These are phyloP conservation scores for Phytophthora capsici DNA, from an alignment of 352 stramenopile species.

Conservation along the genomic window DNA sequence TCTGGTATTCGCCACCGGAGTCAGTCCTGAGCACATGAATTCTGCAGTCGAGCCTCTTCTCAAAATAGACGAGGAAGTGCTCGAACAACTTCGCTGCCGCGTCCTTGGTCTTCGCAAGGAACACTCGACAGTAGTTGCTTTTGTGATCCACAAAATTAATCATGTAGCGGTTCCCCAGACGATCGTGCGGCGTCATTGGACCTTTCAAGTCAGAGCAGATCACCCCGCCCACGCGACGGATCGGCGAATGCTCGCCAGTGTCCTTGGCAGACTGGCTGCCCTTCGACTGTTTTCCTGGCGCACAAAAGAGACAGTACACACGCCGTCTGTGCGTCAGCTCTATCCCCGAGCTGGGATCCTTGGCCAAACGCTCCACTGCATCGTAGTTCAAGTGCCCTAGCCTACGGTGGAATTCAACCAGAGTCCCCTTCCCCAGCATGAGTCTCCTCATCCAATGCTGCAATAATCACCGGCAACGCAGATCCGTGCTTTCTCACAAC, in stretches of 20 bases:
- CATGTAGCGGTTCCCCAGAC: slow-evolving; percentile 21
- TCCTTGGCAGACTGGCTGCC: not conserved
- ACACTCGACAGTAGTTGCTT: slow-evolving; percentile 15
- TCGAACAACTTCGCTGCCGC: slow-evolving; percentile 6
- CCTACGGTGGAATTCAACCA: not conserved
- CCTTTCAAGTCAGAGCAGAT: too few species aligned
- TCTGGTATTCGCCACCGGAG: slow-evolving; percentile 30
- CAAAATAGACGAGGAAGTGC: slow-evolving; percentile 10
- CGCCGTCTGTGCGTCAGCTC: not conserved
- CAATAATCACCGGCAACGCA: not conserved
- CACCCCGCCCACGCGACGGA: too few species aligned
- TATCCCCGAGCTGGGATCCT: not conserved
- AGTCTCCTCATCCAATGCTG: not conserved
- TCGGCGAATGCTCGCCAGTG: not conserved
- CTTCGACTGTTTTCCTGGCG: not conserved
- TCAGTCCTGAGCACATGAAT: slow-evolving; percentile 20
- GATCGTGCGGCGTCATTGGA: too few species aligned
- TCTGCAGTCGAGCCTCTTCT: slow-evolving; percentile 2
- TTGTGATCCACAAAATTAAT: slow-evolving; percentile 26
- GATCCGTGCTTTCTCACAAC: not conserved
- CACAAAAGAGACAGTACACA: not conserved
- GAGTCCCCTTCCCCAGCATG: not conserved
- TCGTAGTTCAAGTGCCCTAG: not conserved
- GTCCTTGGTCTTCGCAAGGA: slow-evolving; percentile 21
- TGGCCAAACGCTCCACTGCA: not conserved